Base-by-base conservation (phyloP, 176 grass and related monocot genomes). In the Musa acuminata region DNA sequence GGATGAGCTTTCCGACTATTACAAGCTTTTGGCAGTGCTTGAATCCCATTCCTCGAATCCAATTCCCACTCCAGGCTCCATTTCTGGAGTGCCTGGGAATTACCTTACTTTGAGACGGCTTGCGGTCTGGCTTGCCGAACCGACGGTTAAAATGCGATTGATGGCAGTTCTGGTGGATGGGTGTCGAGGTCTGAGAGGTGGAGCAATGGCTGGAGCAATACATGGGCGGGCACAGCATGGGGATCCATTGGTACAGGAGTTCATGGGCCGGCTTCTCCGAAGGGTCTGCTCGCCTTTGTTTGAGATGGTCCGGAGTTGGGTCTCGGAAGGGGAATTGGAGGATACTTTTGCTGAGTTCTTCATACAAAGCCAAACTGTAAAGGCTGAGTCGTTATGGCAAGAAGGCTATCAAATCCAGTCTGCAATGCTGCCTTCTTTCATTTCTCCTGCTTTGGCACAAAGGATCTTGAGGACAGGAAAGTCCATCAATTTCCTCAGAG, bases 331-430 rank as follows among this genome's bases (percentile, higher is more conserved):
- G 14, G 90, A 97, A 58, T 80, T 97, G 68, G 87, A 97, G 74
- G 93, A 97, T 77, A 77, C 88, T 2, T 97, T 97, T 78, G 71
- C 75, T 24, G 93, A 97, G 69, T 97, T 97, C 78, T 97, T 97
- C 77, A 86, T 97, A 24, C 81, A 92, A 9, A 87, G 89, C 26
- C 93, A 90, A 52, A 76, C 83, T 9, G 93, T 97, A 35, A 97
- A 97, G 78, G 90, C 83, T 11, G 93, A 93, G 48, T 92, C 93
- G 62, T 80, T 93, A 80, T 97, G 93, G 90, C 83, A 52, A 22
- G 94, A 93, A 73, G 94, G 94, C 17, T 97, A 97, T 51, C 87
- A 82, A 69, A 90, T 97, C 50, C 90, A 97, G 66, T 82, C 87
- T 59, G 81, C 79, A 4, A 97, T 97, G 93, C 81, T 97, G 55